These are phyloP conservation scores for Epichloe coenophiala DNA, from an alignment of 2,329 filamentous ascomycete species.

Conservation along the genomic window DNA sequence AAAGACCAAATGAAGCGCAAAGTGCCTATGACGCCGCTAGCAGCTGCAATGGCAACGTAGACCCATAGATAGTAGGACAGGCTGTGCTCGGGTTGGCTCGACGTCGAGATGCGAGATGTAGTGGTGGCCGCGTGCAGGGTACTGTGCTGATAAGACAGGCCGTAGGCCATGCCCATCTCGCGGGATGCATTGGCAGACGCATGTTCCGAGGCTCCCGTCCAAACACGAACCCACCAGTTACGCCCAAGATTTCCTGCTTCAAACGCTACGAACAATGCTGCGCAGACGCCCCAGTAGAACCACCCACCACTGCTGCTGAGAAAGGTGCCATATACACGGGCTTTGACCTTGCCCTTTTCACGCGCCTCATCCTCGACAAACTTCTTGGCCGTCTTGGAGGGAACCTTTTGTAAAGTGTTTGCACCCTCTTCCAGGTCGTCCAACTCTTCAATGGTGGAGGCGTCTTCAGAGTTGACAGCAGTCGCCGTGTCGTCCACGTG, in stretches of 20 bases:
- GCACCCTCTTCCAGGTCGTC: conserved; percentile 23
- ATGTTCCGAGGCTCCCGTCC: conserved; percentile 31
- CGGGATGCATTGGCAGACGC: conserved; percentile 7
- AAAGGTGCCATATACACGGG: conserved; percentile 54
- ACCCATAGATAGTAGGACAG: conserved; percentile 53
- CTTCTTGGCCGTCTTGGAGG: conserved; percentile 45
- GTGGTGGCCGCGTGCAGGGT: conserved; percentile 25
- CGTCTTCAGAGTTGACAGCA: conserved; percentile 41
- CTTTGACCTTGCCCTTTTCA: conserved; percentile 56
- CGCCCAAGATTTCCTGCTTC: conserved; percentile 42
- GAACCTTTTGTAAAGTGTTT: conserved; percentile 32
- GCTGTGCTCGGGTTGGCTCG: conserved; percentile 18
- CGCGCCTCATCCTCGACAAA: conserved; percentile 67
- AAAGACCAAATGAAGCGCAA: conserved; percentile 51
- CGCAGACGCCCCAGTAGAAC: conserved; percentile 42
- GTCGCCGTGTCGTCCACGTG: conserved; percentile 37
- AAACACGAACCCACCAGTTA: conserved; percentile 51
- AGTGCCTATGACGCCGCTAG: conserved; percentile 45
- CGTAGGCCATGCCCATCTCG: conserved; percentile 27
- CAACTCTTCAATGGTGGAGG: conserved; percentile 26
- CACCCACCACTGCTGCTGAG: conserved; percentile 51
- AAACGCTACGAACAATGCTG: conserved; percentile 39
- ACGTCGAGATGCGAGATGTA: conserved; percentile 12
- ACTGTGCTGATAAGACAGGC: conserved; percentile 33
- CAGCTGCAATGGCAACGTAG: conserved; percentile 48